Evolutionary conservation across 2,329 filamentous ascomycete species (phyloP).

Genomic region (Nemania sp.): DNA sequence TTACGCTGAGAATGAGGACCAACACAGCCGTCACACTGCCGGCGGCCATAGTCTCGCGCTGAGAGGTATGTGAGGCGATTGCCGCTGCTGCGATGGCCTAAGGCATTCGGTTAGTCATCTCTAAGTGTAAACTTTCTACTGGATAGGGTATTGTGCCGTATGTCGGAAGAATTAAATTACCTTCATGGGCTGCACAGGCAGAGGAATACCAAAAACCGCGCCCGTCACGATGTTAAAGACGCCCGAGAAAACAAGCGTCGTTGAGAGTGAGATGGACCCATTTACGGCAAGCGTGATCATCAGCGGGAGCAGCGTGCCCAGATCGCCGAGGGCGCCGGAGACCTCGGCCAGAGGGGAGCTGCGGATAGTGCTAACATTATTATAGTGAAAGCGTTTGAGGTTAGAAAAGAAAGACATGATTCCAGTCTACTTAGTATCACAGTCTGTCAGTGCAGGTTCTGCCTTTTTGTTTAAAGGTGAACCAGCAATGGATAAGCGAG

Average conservation of each 20-base stretch:
- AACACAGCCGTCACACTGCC: constrained; percentile 76
- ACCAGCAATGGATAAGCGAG: too few species aligned
- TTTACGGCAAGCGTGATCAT: constrained; percentile 81
- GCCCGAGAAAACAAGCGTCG: constrained; percentile 86
- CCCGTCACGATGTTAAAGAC: constrained; percentile 85
- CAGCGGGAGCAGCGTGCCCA: constrained; percentile 73
- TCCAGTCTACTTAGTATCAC: neutral
- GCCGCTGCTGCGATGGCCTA: constrained; percentile 87
- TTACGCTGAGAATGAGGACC: constrained; percentile 76
- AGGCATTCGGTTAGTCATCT: constrained; percentile 12
- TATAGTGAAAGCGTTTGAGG: constrained; percentile 43
- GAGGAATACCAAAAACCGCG: constrained; percentile 78
- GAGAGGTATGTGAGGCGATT: constrained; percentile 68
- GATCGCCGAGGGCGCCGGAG: constrained; percentile 78
- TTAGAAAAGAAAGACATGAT: constrained; percentile 36
- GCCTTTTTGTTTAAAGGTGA: too few species aligned
- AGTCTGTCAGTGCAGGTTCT: neutral
- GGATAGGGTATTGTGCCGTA: neutral
- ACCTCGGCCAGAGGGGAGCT: constrained; percentile 67
- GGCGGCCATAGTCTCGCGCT: constrained; percentile 76
- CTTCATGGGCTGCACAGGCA: constrained; percentile 90
- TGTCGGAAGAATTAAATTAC: constrained; percentile 39
- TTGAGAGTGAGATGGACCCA: constrained; percentile 76
- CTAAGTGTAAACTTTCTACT: neutral
- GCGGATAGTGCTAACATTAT: constrained; percentile 55